phyloP scores from a whole-genome alignment of 768 basidiomycete genomes.

The Neoboletus subvelutipes region DNA sequence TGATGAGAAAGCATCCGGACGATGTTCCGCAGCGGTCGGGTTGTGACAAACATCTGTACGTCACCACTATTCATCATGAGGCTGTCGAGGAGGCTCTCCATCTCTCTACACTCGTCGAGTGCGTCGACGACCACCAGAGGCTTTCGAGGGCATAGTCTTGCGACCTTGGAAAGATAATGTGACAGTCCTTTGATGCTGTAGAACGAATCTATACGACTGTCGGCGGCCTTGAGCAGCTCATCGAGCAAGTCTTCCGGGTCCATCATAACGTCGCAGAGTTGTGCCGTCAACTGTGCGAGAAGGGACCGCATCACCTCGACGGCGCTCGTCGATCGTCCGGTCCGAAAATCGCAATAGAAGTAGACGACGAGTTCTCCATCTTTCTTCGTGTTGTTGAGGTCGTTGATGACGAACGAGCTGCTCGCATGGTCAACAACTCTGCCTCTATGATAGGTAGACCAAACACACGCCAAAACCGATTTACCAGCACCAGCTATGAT shows the following conservation, averaged over 20 bases:
- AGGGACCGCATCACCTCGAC: too few species aligned
- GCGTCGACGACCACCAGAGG: conserved; percentile 20
- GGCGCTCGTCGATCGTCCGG: too few species aligned
- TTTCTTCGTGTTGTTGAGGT: too few species aligned
- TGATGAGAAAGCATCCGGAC: neutral
- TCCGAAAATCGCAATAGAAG: too few species aligned
- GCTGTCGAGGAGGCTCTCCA: conserved; percentile 9
- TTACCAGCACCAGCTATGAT: too few species aligned
- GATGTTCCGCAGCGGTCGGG: conserved; percentile 9
- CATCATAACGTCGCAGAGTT: too few species aligned
- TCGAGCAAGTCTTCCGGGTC: neutral
- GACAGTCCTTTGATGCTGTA: conserved; percentile 5
- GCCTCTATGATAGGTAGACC: too few species aligned
- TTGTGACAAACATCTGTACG: conserved; percentile 7
- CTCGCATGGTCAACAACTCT: too few species aligned
- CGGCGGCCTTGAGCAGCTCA: conserved; percentile 3
- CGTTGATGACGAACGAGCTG: too few species aligned
- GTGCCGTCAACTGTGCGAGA: too few species aligned
- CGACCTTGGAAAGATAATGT: neutral
- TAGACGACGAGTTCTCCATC: too few species aligned
- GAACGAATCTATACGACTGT: neutral
- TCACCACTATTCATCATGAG: neutral
- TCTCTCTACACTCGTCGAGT: conserved; percentile 22
- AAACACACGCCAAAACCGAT: too few species aligned
- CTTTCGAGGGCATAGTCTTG: neutral